A percentile compares a stretch with the other conserved stretches of the same genome.
These are phyloP conservation scores for Glonium stellatum DNA, from an alignment of 495 filamentous ascomycete species.

Conservation along the genomic window DNA sequence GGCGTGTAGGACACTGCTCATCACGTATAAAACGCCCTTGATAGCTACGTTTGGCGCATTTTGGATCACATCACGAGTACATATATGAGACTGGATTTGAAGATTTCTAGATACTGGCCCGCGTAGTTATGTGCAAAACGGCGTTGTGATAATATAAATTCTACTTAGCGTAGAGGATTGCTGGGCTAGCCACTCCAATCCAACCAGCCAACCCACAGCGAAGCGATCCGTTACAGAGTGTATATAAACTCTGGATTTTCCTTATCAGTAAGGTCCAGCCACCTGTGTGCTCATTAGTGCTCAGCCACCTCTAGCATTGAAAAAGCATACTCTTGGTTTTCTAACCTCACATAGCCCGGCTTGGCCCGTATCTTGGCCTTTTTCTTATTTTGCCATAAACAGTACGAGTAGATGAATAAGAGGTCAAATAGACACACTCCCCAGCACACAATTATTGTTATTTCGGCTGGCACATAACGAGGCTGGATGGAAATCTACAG, in stretches of 20 bases:
- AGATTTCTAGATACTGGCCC: too few species aligned
- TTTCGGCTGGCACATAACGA: conserved; percentile 60
- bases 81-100: too few species aligned
- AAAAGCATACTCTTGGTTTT: conserved; percentile 53
- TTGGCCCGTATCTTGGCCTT: conserved; percentile 49
- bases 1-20: too few species aligned
- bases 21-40: too few species aligned
- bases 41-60: too few species aligned
- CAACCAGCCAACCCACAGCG: too few species aligned
- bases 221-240: conserved; percentile 16
- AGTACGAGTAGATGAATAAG: conserved; percentile 58
- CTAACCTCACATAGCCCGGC: conserved; percentile 56
- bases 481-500: neutral
- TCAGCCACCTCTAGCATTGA: neutral
- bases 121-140: too few species aligned
- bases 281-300: conserved; percentile 30
- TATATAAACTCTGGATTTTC: conserved; percentile 43
- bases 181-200: too few species aligned
- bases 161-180: too few species aligned
- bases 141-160: too few species aligned
- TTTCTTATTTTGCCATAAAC: conserved; percentile 51
- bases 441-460: conserved; percentile 61
- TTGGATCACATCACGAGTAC: too few species aligned
- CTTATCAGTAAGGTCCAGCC: conserved; percentile 52
- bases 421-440: conserved; percentile 50